A percentile compares a stretch with the other conserved stretches of the same genome.
Conservation (phyloP, 2,329 filamentous ascomycete species). For the Fusarium sp. region DNA sequence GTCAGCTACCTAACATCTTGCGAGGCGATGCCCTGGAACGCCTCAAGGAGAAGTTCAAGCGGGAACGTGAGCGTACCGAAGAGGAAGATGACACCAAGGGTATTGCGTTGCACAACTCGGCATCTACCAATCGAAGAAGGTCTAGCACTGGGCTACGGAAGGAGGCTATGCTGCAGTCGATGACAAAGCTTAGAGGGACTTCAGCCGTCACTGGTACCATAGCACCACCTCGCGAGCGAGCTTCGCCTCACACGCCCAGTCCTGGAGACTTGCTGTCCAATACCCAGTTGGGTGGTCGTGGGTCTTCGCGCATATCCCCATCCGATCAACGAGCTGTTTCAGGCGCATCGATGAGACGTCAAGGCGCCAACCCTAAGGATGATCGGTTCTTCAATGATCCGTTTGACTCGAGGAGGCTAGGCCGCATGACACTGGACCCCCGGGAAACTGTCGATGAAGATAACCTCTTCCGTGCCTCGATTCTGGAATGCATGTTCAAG, state of each 20-base stretch:
- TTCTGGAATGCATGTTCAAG: constrained; percentile 95
- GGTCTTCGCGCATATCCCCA: constrained; percentile 59
- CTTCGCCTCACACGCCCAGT: constrained; percentile 64
- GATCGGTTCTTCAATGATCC: constrained; percentile 67
- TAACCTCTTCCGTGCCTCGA: constrained; percentile 85
- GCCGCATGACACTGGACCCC: constrained; percentile 68
- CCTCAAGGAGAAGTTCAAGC: constrained; percentile 91
- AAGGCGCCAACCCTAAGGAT: constrained; percentile 59
- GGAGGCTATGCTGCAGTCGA: constrained; percentile 80
- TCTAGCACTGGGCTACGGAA: constrained; percentile 81
- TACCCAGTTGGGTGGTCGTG: constrained; percentile 72
- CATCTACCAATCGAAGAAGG: constrained; percentile 71
- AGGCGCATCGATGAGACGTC: constrained; percentile 46
- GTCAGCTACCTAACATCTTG: constrained; percentile 90
- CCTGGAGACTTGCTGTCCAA: constrained; percentile 85
- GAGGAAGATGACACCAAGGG: constrained; percentile 85
- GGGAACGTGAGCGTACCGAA: constrained; percentile 83
- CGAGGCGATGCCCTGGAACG: constrained; percentile 84
- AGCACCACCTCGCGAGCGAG: constrained; percentile 55
- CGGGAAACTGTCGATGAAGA: constrained; percentile 91
- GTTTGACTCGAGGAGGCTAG: constrained; percentile 63
- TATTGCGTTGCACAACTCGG: constrained; percentile 90
- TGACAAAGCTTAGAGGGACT: constrained; percentile 59
- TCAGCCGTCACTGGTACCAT: constrained; percentile 57
- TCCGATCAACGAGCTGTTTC: constrained; percentile 32